Evolutionary conservation across 129 eudicot genomes (phyloP).

Genomic region (Escallonia herrerae): DNA sequence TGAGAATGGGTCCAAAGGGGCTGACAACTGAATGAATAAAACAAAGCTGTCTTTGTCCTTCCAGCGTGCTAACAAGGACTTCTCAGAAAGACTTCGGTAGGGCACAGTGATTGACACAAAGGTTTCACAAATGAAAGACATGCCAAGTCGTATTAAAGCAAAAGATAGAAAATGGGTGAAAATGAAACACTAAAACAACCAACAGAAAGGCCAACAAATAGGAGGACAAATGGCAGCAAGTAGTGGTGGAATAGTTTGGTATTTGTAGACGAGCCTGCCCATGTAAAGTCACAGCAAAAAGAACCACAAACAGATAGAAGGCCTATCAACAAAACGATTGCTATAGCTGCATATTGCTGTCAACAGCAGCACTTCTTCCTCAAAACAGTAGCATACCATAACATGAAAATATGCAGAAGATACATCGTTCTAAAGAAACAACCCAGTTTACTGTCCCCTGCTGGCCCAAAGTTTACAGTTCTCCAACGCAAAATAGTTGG

Average conservation of each 20-base stretch:
- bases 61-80: constrained; percentile 4
- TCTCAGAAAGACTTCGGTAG: background rate
- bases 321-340: background rate
- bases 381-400: too few species aligned
- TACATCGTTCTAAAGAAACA: too few species aligned
- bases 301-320: background rate
- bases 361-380: background rate
- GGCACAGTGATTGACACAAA: background rate
- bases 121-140: background rate
- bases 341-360: background rate
- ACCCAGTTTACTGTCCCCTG: too few species aligned
- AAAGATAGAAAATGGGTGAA: background rate
- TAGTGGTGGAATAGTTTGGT: background rate
- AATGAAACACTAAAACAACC: background rate
- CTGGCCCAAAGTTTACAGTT: too few species aligned
- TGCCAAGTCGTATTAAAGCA: background rate
- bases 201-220: background rate
- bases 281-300: background rate
- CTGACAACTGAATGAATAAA: background rate
- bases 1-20: background rate
- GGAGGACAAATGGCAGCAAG: background rate
- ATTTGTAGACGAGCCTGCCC: background rate
- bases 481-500: too few species aligned
- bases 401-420: too few species aligned
- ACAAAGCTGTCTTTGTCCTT: constrained; percentile 14